Evolutionary conservation across 1,284 basidiomycete species (phyloP).

Genomic region (Prillingera fragicola): DNA sequence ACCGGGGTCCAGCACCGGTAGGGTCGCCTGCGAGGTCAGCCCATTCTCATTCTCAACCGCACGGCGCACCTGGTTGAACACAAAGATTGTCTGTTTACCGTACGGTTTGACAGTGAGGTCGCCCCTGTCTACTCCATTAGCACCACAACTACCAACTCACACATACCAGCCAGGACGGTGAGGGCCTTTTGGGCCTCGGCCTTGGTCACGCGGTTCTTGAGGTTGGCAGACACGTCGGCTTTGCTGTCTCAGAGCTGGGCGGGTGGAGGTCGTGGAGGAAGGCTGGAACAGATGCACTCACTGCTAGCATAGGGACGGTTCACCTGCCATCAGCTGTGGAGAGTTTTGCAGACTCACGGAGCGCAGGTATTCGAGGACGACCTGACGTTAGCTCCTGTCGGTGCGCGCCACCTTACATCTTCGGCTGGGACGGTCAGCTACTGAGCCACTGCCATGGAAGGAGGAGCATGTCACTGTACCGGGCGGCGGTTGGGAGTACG

Average conservation of each 20-base stretch:
- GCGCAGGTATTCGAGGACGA: slow-evolving; percentile 44
- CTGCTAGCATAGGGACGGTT: slow-evolving; percentile 42
- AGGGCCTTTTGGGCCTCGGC: slow-evolving; percentile 75
- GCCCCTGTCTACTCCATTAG: slow-evolving; percentile 29
- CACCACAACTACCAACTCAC: no score
- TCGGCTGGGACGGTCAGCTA: slow-evolving; percentile 27
- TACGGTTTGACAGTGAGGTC: slow-evolving; percentile 38
- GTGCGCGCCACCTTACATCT: slow-evolving; percentile 36
- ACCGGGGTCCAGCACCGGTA: not conserved
- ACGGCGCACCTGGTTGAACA: slow-evolving; percentile 43
- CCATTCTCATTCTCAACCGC: not conserved
- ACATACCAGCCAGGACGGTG: slow-evolving; percentile 63
- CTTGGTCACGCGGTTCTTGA: slow-evolving; percentile 78
- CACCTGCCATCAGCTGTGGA: slow-evolving; percentile 19
- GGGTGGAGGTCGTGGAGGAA: not conserved
- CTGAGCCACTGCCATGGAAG: not conserved
- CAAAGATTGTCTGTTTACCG: slow-evolving; percentile 66
- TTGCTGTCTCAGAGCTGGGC: slow-evolving; percentile 23
- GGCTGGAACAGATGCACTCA: slow-evolving; percentile 15
- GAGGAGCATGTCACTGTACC: no score
- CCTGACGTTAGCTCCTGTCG: slow-evolving; percentile 13
- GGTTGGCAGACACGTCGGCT: slow-evolving; percentile 78
- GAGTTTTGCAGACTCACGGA: slow-evolving; percentile 21
- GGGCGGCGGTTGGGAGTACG: no score
- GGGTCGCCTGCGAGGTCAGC: slow-evolving; percentile 8